Evolutionary conservation across 257 asterid genomes (phyloP).

Genomic region (Solanum tacnaense): DNA sequence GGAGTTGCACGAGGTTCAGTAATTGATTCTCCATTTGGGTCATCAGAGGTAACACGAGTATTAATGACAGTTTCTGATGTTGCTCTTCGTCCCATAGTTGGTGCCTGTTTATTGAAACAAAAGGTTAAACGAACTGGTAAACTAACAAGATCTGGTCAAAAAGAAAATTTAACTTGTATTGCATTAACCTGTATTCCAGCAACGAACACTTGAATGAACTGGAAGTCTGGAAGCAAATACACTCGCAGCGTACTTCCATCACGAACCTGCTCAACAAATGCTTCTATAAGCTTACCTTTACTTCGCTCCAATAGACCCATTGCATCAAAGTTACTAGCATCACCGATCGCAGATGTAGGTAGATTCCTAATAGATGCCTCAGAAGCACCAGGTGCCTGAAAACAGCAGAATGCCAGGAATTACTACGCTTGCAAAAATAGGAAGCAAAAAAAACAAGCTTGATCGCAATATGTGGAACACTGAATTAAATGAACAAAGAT

Average conservation of each 20-base stretch:
- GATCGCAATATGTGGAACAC: not conserved
- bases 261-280: conserved; percentile 86
- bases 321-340: conserved; percentile 59
- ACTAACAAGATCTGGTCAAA: not conserved
- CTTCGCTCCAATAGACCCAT: conserved; percentile 57
- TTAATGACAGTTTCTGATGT: conserved; percentile 34
- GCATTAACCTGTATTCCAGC: conserved; percentile 81
- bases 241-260: conserved; percentile 96
- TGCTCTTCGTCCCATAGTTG: conserved; percentile 86
- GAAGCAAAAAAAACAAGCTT: not conserved
- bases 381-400: conserved; percentile 72
- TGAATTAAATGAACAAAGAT: not conserved
- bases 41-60: conserved; percentile 38
- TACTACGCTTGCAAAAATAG: not conserved
- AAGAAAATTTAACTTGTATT: not conserved
- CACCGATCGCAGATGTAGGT: conserved; percentile 1
- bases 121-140: not conserved
- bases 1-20: conserved; percentile 50
- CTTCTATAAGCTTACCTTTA: conserved; percentile 89
- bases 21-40: conserved; percentile 55
- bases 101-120: conserved; percentile 41
- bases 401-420: conserved; percentile 2
- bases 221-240: conserved; percentile 88
- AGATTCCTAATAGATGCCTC: conserved; percentile 55
- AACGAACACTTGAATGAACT: conserved; percentile 75